Percentiles rank a stretch among this genome's conserved stretches.
phyloP scores from a whole-genome alignment of 441 rosid species.

The Manihot esculenta region DNA sequence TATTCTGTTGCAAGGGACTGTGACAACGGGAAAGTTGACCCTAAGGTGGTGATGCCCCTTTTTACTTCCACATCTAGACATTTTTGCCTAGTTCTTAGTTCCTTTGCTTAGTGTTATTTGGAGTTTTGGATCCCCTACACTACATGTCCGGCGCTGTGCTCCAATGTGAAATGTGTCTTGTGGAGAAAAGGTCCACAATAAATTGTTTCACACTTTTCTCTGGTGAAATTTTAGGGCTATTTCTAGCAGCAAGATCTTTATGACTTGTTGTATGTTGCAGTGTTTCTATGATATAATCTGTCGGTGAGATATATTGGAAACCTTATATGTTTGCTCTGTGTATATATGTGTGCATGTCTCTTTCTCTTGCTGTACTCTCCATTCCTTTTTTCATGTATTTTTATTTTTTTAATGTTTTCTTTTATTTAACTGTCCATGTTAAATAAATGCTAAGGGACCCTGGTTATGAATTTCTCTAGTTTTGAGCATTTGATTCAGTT shows the following conservation, averaged over 20 bases:
- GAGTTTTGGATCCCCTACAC: not conserved
- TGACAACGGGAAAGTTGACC: constrained; percentile 71
- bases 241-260: not conserved
- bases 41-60: constrained; percentile 55
- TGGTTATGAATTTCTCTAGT: not conserved
- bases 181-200: not conserved
- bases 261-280: not conserved
- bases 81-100: not conserved
- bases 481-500: not conserved
- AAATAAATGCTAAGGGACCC: not conserved
- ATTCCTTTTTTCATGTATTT: not conserved
- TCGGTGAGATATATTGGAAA: not conserved
- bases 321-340: not conserved
- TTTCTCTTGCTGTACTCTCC: not conserved
- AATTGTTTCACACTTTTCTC: not conserved
- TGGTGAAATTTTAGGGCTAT: not conserved
- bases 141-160: not conserved
- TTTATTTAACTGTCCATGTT: not conserved
- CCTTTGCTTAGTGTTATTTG: not conserved
- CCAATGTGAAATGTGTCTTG: not conserved
- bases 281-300: not conserved
- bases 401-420: not conserved
- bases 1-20: constrained; percentile 92
- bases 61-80: not conserved
- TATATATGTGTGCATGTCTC: not conserved